Evolutionary conservation across 306 rosid genomes (phyloP).

Genomic region (Trifolium dubium): DNA sequence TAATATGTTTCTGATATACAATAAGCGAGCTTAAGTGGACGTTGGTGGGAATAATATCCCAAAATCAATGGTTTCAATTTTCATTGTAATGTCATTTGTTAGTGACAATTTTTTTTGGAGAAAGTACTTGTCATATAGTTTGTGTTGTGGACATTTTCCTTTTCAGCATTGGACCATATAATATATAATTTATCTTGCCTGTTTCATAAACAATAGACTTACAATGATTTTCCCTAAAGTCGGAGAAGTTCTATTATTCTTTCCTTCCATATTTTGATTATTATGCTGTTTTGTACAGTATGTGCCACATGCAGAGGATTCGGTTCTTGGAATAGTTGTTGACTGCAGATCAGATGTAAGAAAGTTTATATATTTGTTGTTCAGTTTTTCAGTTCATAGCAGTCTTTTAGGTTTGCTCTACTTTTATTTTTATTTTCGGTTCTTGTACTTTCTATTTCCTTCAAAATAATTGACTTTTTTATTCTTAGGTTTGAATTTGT

Average conservation of each 20-base stretch:
- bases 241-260: background rate
- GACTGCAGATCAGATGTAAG: constrained; percentile 93
- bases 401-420: too few species aligned
- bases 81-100: background rate
- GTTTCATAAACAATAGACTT: background rate
- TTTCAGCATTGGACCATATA: background rate
- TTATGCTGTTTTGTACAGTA: constrained; percentile 58
- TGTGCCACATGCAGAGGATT: constrained; percentile 84
- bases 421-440: too few species aligned
- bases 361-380: constrained; percentile 24
- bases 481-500: too few species aligned
- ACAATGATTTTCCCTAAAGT: background rate
- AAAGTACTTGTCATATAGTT: background rate
- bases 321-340: constrained; percentile 84
- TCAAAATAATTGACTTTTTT: too few species aligned
- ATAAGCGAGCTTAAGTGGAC: constrained; percentile 18
- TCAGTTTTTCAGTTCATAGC: background rate
- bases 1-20: constrained; percentile 14
- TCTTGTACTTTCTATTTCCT: too few species aligned
- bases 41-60: constrained; percentile 33
- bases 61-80: constrained; percentile 16
- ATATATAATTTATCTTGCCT: constrained; percentile 1
- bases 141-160: background rate
- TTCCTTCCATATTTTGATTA: constrained; percentile 7
- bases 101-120: constrained; percentile 29